These are phyloP conservation scores for Penicillium sp. DNA, from an alignment of 2,329 filamentous ascomycete species.

Conservation along the genomic window DNA sequence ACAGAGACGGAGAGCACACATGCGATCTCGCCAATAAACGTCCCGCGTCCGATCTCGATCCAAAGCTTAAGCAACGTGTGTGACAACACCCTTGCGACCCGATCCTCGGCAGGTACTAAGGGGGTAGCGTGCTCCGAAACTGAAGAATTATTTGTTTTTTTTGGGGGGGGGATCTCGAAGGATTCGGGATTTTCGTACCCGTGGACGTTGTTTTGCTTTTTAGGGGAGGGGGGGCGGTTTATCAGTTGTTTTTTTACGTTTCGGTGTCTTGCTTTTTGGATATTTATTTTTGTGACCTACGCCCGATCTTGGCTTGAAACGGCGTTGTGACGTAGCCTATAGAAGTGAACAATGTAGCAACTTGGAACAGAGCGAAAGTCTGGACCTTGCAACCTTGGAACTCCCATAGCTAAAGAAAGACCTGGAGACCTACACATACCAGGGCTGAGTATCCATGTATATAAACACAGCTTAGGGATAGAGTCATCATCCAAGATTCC, in stretches of 20 bases:
- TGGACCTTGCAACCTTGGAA: no score
- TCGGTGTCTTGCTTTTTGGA: neutral
- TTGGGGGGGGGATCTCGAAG: neutral
- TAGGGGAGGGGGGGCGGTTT: neutral
- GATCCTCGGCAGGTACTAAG: conserved; percentile 14
- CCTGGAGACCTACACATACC: neutral
- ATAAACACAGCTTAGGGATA: neutral
- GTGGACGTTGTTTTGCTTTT: neutral
- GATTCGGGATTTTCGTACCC: neutral
- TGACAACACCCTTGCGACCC: conserved; percentile 9
- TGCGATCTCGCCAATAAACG: conserved; percentile 23
- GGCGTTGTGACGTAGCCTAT: conserved; percentile 1
- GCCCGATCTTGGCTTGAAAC: conserved; percentile 8
- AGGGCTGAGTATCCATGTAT: neutral
- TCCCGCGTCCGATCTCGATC: conserved; percentile 26
- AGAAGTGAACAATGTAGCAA: neutral
- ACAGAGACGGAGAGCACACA: conserved; percentile 1
- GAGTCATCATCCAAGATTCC: neutral
- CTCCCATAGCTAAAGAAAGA: neutral
- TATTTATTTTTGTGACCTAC: conserved; percentile 1
- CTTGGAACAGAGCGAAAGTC: no score
- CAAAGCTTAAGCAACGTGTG: conserved; percentile 24
- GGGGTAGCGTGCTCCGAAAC: conserved; percentile 15
- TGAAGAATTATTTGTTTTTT: conserved; percentile 5
- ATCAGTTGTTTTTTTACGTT: neutral